Percentiles rank a stretch among this genome's conserved stretches.
Evolutionary conservation across 352 stramenopile genomes (phyloP).

Genomic region (Pythium utonaiense): DNA sequence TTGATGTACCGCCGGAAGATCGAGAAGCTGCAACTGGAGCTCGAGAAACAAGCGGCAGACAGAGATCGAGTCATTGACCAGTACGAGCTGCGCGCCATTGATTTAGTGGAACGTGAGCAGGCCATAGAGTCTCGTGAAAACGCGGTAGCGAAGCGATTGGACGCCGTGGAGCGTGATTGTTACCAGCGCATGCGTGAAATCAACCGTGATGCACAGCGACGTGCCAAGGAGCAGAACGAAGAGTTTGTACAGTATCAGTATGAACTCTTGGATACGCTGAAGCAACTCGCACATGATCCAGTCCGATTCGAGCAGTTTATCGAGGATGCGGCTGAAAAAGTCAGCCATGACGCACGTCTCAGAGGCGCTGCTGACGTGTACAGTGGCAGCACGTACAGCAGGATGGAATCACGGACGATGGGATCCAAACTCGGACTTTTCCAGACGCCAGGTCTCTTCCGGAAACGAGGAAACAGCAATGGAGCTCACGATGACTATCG

Average conservation of each 20-base stretch:
- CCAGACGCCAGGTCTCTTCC: neutral
- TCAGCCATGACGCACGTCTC: neutral
- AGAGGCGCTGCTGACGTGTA: neutral
- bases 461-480: neutral
- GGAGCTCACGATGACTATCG: neutral
- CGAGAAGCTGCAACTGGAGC: conserved; percentile 7
- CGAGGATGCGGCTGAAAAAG: neutral
- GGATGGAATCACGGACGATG: neutral
- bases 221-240: conserved; percentile 20
- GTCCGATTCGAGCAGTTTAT: neutral
- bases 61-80: neutral
- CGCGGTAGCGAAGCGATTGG: conserved; percentile 4
- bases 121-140: conserved; percentile 9
- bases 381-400: neutral
- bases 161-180: conserved; percentile 13
- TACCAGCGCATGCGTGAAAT: conserved; percentile 13
- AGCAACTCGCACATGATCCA: conserved; percentile 17
- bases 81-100: conserved; percentile 8
- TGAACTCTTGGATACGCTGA: conserved; percentile 23
- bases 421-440: neutral
- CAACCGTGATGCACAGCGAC: conserved; percentile 9
- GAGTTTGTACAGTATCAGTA: conserved; percentile 5
- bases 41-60: neutral
- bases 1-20: neutral
- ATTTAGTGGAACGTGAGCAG: conserved; percentile 13